phyloP scores from a whole-genome alignment of 352 stramenopile species.

The Phytophthora uliginosa region DNA sequence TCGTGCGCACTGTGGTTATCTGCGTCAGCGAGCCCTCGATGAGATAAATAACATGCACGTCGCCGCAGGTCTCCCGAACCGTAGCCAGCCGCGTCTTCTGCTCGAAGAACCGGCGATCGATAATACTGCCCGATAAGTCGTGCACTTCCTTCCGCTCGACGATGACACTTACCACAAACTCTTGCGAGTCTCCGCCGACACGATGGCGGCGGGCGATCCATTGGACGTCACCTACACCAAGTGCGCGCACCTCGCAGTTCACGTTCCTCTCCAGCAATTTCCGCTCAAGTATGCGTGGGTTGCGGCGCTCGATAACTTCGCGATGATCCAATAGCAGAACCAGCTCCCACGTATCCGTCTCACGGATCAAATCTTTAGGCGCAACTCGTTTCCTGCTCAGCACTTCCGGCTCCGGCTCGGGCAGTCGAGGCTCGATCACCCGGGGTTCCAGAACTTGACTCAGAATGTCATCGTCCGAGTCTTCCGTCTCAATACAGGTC shows the following conservation, averaged over 20 bases:
- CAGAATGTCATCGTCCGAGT: conserved; percentile 47
- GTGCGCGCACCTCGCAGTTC: conserved; percentile 81
- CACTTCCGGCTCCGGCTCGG: conserved; percentile 34
- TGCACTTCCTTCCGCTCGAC: conserved; percentile 87
- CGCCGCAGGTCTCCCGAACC: conserved; percentile 53
- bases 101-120: conserved; percentile 84
- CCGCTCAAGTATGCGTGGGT: conserved; percentile 78
- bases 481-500: conserved; percentile 52
- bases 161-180: conserved; percentile 88
- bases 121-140: conserved; percentile 86
- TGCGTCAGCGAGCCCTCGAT: conserved; percentile 84
- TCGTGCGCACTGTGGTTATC: conserved; percentile 72
- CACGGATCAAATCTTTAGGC: conserved; percentile 31
- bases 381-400: neutral
- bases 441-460: neutral
- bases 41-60: conserved; percentile 88
- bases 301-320: conserved; percentile 79
- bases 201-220: conserved; percentile 77
- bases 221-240: conserved; percentile 85
- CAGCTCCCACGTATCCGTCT: conserved; percentile 78
- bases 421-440: neutral
- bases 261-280: conserved; percentile 84
- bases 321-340: conserved; percentile 88
- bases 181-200: conserved; percentile 37
- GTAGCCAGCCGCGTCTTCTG: conserved; percentile 78